Evolutionary conservation across 345 rosid species (phyloP), one percentile per base, ranked within the genome.

Genomic region (Salix viminalis): DNA sequence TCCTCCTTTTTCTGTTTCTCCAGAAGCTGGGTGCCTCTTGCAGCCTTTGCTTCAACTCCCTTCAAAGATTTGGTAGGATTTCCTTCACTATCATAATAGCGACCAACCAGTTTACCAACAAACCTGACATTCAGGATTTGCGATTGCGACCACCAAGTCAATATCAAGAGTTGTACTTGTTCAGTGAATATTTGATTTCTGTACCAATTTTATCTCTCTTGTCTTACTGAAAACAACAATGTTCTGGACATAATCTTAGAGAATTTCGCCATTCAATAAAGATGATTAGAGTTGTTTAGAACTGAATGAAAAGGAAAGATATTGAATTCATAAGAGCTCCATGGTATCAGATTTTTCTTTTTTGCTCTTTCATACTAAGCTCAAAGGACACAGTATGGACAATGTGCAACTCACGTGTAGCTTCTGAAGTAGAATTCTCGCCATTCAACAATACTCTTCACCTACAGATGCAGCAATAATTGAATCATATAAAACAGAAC

Each of bases 1-100:
- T 96, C 99, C 84, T 93, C 97, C 12, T 56, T 74, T 87, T 92
- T 93, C 78, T 96, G 99, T 83, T 92, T 89, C 85, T 92, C 96
- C 89, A 89, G 71, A 69, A 96, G 94, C 73, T 93, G 98, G 34
- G 91, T 91, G 67, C 97, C 99, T 91, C 97, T 89, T 37, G 90
- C 89, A 76, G 98, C 94, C 82, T 93, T 93, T 56, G 97, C 98
- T 88, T 93, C 96, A 32, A 82, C 97, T 80, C 97, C 99, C 86
- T 93, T 95, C 77, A 95, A 81, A 75, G 86, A 86, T 82, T 95
- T 95, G 24, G 99, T 89, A 11, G 98, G 89, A 80, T 90, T 91
- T 61, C 99, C 98, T 65, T 86, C 80, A 78, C 81, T 78, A 82
- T 95, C 93, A 66, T 95, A 89, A 80, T 91, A 95, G 76, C 89